Base-by-base conservation (phyloP, 306 rosid genomes). In the Dryas octopetala region DNA sequence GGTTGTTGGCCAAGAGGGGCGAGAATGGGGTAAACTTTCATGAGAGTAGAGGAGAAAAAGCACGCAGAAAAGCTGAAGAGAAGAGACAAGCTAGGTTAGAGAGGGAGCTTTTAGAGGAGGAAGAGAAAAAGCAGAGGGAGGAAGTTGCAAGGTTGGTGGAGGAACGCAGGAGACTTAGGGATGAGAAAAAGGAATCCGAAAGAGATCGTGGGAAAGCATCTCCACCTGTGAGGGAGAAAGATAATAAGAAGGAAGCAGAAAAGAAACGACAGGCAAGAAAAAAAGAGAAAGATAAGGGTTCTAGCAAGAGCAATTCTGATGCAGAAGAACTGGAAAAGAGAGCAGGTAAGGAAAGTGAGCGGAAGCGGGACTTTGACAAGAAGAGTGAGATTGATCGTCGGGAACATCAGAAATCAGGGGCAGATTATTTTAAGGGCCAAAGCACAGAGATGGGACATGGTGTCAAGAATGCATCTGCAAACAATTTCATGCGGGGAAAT, bases 51-150 rank as follows among this genome's bases (percentile, higher is more conserved):
- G 98, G 91, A 72, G 99, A 96, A 78, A 96, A 88, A 46, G 97
- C 99, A 10, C 97, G 99, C 59, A 86, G 98, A 78, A 96, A 96
- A 82, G 99, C 99, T n/a, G 99, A 96, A 82, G 99, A 96, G 88
- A 96, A 96, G 85, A 89, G 87, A 76, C 99, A 90, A 75, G 99
- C 98, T 73, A 96, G 98, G 88, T 57, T 96, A 76, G 99, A 92
- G 89, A 96, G 63, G 84, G 99, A 90, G 79, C 93, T 88, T 60
- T 80, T 86, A 86, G 98, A 96, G 87, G 99, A 96, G 89, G 99
- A 96, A 84, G 99, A 96, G 80, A 82, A 90, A 78, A 96, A 96
- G 76, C 99, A 96, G 81, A 89, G 98, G 90, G 98, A 96, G 86
- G 99, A 96, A 88, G 99, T 96, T 71, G 96, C 99, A 7, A 88